Percentiles rank a stretch among this genome's conserved stretches.
Conservation (phyloP, 1,139 yeast genomes). For the Sugiyamaella sp. region DNA sequence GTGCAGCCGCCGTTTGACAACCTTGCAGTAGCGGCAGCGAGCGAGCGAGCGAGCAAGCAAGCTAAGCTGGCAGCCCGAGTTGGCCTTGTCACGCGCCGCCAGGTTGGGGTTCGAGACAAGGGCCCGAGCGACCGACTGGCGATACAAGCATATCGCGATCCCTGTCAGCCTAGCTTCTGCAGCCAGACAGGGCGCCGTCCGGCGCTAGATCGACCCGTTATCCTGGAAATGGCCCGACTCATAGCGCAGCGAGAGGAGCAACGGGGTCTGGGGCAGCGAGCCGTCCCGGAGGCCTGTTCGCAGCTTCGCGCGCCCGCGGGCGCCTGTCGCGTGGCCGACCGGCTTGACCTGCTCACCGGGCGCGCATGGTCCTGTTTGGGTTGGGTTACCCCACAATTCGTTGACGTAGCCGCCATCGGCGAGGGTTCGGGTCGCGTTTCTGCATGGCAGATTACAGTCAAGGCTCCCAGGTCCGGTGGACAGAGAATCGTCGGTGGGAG, state of each 20-base stretch:
- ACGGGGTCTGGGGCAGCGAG: too few relatives aligned
- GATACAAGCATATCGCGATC: too few relatives aligned
- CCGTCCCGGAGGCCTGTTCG: not conserved
- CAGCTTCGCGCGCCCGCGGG: not conserved
- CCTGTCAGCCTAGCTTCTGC: too few relatives aligned
- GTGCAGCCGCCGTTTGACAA: not conserved
- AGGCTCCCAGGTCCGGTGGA: too few relatives aligned
- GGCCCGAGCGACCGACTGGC: too few relatives aligned
- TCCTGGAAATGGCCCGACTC: too few relatives aligned
- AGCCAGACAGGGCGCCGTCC: too few relatives aligned
- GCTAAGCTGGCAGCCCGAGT: not conserved
- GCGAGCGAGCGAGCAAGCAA: not conserved
- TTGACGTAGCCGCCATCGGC: conserved; percentile 10
- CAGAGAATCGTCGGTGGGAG: too few relatives aligned
- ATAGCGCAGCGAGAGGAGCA: too few relatives aligned
- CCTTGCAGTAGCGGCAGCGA: not conserved
- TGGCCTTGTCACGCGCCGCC: not conserved
- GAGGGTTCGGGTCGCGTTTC: conserved; percentile 2
- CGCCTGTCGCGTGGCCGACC: not conserved
- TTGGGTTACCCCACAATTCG: conserved; percentile 13
- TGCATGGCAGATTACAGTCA: not conserved
- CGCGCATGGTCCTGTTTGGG: conserved; percentile 7
- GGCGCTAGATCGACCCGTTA: too few relatives aligned
- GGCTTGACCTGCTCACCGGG: conserved; percentile 11
- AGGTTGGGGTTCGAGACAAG: not conserved